Percentiles rank a stretch among this genome's conserved stretches.
Conservation (phyloP, 495 filamentous ascomycete species). For the Polyplosphaeria fusca region DNA sequence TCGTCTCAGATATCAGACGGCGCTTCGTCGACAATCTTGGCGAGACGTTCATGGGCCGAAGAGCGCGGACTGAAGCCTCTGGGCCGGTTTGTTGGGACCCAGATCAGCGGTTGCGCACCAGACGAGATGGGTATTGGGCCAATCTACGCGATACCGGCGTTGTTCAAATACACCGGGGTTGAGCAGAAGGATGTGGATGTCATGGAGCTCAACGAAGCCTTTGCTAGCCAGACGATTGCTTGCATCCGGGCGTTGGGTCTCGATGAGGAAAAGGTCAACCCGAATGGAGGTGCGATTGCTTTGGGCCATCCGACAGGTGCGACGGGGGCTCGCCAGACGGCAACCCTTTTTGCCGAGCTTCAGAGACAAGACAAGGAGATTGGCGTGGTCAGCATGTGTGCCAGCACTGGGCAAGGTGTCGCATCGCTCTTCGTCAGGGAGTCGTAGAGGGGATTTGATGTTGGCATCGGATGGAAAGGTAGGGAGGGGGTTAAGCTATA, state of each 20-base stretch:
- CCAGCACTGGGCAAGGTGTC: slow-evolving; percentile 28
- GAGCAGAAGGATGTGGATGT: slow-evolving; percentile 34
- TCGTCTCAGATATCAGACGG: slow-evolving; percentile 36
- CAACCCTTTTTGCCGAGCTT: slow-evolving; percentile 28
- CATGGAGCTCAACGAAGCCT: slow-evolving; percentile 37
- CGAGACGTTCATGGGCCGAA: slow-evolving; percentile 28
- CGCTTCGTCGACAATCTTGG: slow-evolving; percentile 28
- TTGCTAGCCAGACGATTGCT: slow-evolving; percentile 33
- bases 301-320: slow-evolving; percentile 33
- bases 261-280: slow-evolving; percentile 33
- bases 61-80: slow-evolving; percentile 28
- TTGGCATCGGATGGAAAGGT: no score
- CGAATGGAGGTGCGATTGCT: slow-evolving; percentile 36
- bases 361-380: slow-evolving; percentile 29
- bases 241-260: slow-evolving; percentile 30
- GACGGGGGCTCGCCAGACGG: slow-evolving; percentile 28
- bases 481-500: no score
- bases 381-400: slow-evolving; percentile 32
- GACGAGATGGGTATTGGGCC: slow-evolving; percentile 37
- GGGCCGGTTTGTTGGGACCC: slow-evolving; percentile 31
- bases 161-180: slow-evolving; percentile 28
- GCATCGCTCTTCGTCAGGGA: slow-evolving; percentile 30
- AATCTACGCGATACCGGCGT: slow-evolving; percentile 26
- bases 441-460: slow-evolving; percentile 5
- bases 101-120: slow-evolving; percentile 28